A percentile compares a stretch with the other conserved stretches of the same genome.
phyloP scores from a whole-genome alignment of 176 grass and related monocot species.

The Bolboschoenus planiculmis region DNA sequence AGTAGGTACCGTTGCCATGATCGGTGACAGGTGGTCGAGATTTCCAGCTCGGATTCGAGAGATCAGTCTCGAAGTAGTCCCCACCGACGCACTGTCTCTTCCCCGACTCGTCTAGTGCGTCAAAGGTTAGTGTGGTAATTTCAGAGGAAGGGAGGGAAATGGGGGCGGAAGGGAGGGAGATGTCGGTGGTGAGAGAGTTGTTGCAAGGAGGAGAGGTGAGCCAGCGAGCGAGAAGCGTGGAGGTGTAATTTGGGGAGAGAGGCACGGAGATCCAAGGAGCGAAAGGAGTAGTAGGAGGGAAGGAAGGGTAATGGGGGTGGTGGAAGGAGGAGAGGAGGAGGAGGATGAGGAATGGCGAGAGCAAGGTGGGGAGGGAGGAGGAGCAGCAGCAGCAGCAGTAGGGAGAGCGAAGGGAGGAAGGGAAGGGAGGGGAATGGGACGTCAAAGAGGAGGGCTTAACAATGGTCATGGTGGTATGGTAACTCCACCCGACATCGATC shows the following conservation, averaged over 20 bases:
- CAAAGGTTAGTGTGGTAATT: slow-evolving; percentile 56
- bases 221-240: slow-evolving; percentile 67
- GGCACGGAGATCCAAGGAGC: slow-evolving; percentile 56
- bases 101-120: slow-evolving; percentile 53
- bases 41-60: slow-evolving; percentile 64
- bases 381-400: slow-evolving; percentile 2
- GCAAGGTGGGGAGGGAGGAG: background rate
- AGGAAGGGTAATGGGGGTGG: background rate
- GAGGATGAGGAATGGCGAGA: background rate
- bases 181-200: slow-evolving; percentile 54
- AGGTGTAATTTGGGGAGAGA: slow-evolving; percentile 51
- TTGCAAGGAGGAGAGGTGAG: slow-evolving; percentile 44
- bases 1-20: slow-evolving; percentile 82
- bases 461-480: background rate
- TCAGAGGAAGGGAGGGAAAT: slow-evolving; percentile 35
- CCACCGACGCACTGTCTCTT: slow-evolving; percentile 61
- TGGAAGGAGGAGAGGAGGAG: background rate
- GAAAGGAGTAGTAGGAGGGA: too few relatives aligned
- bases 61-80: slow-evolving; percentile 94
- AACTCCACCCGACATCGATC: background rate
- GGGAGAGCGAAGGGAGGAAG: background rate
- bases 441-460: background rate
- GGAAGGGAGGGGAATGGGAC: background rate
- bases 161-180: slow-evolving; percentile 32
- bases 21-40: slow-evolving; percentile 68